phyloP scores from a whole-genome alignment of 140 eudicot species.

The Bidens hawaiensis region DNA sequence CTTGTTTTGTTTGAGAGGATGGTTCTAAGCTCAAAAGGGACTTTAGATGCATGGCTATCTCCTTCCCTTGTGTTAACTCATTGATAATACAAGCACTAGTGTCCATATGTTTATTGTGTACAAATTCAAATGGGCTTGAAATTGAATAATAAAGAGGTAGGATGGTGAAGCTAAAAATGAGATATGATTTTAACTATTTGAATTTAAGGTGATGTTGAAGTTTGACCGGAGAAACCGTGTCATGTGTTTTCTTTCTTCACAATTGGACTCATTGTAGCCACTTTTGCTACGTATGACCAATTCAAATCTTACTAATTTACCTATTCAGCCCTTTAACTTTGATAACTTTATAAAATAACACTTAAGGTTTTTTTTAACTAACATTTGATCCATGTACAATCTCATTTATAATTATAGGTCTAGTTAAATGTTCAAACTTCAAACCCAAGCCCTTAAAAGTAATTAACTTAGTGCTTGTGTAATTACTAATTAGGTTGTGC shows the following conservation, averaged over 20 bases:
- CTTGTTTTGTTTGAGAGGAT: constrained; percentile 33
- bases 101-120: constrained; percentile 12
- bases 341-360: background rate
- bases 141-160: constrained; percentile 13
- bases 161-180: constrained; percentile 19
- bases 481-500: background rate
- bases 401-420: too few species aligned
- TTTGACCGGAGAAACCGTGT: constrained; percentile 43
- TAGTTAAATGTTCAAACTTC: background rate
- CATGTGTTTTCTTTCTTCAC: constrained; percentile 9
- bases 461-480: background rate
- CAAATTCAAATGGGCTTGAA: constrained; percentile 1
- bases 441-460: background rate
- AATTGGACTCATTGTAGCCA: constrained; percentile 31
- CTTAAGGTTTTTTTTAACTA: too few species aligned
- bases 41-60: constrained; percentile 58
- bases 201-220: constrained; percentile 24
- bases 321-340: constrained; percentile 5
- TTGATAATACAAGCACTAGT: constrained; percentile 28
- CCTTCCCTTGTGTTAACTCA: constrained; percentile 73
- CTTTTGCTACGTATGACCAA: constrained; percentile 24
- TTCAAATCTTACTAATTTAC: constrained; percentile 24
- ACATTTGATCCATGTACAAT: too few species aligned
- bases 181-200: constrained; percentile 25
- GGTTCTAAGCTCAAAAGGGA: constrained; percentile 35